Percentiles rank a stretch among this genome's conserved stretches.
Conservation (phyloP, 2,329 filamentous ascomycete species). For the Metarhizium humberi region DNA sequence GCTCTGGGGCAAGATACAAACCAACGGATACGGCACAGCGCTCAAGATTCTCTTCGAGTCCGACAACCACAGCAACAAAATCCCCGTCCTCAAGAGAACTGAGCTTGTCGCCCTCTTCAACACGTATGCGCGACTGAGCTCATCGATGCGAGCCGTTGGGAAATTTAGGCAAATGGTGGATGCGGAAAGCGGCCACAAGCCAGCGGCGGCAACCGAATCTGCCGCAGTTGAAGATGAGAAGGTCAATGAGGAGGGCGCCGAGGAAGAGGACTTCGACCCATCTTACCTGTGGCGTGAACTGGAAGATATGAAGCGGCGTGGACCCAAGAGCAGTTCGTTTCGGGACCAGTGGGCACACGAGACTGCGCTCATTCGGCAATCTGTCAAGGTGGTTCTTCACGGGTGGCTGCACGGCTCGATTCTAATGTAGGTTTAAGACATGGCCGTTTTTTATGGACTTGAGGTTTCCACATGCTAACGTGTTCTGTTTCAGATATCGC, state of each 20-base stretch:
- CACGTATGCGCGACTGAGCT: conserved; percentile 79
- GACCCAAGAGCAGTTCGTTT: conserved; percentile 23
- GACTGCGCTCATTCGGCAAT: conserved; percentile 50
- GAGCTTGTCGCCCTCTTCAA: conserved; percentile 94
- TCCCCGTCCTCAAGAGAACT: conserved; percentile 70
- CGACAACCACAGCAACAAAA: conserved; percentile 56
- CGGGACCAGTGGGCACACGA: conserved; percentile 56
- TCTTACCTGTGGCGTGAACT: conserved; percentile 1
- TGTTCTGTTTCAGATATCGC: not conserved
- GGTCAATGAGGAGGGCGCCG: conserved; percentile 25
- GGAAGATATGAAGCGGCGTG: conserved; percentile 18
- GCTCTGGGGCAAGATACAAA: conserved; percentile 96
- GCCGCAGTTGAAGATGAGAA: conserved; percentile 21
- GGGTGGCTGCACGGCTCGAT: conserved; percentile 63
- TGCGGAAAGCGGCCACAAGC: conserved; percentile 29
- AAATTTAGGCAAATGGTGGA: conserved; percentile 55
- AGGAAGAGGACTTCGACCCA: conserved; percentile 19
- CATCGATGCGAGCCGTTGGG: conserved; percentile 66
- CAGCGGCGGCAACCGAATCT: not conserved
- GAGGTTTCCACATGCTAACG: not conserved
- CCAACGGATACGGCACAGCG: conserved; percentile 86
- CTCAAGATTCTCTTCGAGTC: conserved; percentile 95
- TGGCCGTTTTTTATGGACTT: not conserved
- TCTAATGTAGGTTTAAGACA: conserved; percentile 52
- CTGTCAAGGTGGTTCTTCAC: conserved; percentile 55